A percentile compares a stretch with the other conserved stretches of the same genome.
Conservation (phyloP, 768 basidiomycete genomes). For the Dentipellis sp. region DNA sequence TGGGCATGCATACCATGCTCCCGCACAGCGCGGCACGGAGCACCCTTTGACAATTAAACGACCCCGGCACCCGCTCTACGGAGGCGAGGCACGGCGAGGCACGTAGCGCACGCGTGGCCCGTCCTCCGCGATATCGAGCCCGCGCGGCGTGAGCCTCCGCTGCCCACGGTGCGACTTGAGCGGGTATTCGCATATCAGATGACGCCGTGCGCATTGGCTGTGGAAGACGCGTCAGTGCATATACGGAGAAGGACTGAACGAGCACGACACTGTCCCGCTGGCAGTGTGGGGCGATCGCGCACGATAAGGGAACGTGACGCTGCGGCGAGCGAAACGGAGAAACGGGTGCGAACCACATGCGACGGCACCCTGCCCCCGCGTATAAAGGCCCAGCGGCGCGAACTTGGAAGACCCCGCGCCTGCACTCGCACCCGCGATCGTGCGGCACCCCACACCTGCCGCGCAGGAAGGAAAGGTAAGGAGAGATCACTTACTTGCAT, state of each 20-base stretch:
- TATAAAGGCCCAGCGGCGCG: not conserved
- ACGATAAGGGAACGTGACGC: not conserved
- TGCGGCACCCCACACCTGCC: not conserved
- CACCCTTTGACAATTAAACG: not conserved
- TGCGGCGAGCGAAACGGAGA: no score
- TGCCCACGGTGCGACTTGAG: conserved; percentile 18
- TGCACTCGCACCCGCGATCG: not conserved
- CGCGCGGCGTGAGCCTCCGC: conserved; percentile 8
- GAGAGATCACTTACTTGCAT: conserved; percentile 23
- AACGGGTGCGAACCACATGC: no score
- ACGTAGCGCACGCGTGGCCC: conserved; percentile 3
- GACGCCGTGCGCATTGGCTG: conserved; percentile 14
- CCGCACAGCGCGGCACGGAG: not conserved
- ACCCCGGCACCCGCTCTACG: not conserved
- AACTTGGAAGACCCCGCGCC: not conserved
- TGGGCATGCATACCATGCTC: no score
- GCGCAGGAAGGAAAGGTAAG: not conserved
- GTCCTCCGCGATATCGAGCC: not conserved
- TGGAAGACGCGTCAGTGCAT: not conserved
- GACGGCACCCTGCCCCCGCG: no score
- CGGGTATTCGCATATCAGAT: conserved; percentile 9
- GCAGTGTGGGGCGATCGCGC: not conserved
- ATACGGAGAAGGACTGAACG: conserved; percentile 4
- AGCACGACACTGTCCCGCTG: not conserved
- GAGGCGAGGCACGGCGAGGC: not conserved